Percentiles rank a stretch among this genome's conserved stretches.
Evolutionary conservation across 371 early-diverging fungal genomes (phyloP).

Genomic region (Mortierella polycephala): DNA sequence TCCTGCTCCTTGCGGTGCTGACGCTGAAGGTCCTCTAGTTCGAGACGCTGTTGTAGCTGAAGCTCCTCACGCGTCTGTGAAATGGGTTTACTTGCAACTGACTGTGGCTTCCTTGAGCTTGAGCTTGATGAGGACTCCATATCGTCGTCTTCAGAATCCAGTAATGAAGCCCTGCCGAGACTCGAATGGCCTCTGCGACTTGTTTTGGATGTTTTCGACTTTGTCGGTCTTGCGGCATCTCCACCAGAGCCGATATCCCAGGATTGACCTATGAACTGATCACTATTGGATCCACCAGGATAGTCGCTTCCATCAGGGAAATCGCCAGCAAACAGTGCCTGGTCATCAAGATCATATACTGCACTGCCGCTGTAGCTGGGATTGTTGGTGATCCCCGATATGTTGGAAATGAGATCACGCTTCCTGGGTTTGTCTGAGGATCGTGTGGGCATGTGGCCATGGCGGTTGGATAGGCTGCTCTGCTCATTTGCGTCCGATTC

Average conservation of each 20-base stretch:
- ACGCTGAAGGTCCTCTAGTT: slow-evolving; percentile 39
- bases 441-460: slow-evolving; percentile 42
- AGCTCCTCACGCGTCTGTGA: slow-evolving; percentile 24
- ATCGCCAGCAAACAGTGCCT: slow-evolving; percentile 5
- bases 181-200: neutral
- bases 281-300: slow-evolving; percentile 11
- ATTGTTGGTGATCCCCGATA: slow-evolving; percentile 1
- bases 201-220: neutral
- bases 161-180: neutral
- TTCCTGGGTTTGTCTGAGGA: slow-evolving; percentile 43
- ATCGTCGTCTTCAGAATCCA: slow-evolving; percentile 14
- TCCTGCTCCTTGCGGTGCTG: slow-evolving; percentile 42
- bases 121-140: neutral
- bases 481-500: slow-evolving; percentile 11
- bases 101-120: neutral
- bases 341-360: neutral
- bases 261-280: slow-evolving; percentile 44
- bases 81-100: neutral
- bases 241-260: slow-evolving; percentile 39
- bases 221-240: neutral
- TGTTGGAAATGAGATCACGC: slow-evolving; percentile 24
- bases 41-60: slow-evolving; percentile 32
- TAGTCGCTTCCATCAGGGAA: slow-evolving; percentile 13
- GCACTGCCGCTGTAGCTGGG: neutral
- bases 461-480: neutral